phyloP scores from a whole-genome alignment of 2,329 filamentous ascomycete genomes.

The Claviceps fusiformis region DNA sequence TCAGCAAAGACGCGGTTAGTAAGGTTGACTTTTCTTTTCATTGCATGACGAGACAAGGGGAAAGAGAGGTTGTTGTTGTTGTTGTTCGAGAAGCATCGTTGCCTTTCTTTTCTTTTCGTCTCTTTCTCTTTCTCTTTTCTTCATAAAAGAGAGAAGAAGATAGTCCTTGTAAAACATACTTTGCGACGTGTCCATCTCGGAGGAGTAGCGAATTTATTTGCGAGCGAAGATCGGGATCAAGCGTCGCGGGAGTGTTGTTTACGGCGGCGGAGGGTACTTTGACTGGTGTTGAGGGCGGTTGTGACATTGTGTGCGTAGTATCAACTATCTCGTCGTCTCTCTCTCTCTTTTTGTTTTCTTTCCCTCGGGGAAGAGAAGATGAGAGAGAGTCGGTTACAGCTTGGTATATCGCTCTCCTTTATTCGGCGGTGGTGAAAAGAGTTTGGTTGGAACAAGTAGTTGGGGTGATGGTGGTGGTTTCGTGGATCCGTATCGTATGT shows the following conservation, averaged over 20 bases:
- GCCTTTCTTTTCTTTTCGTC: too few relatives aligned
- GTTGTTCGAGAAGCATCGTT: background rate
- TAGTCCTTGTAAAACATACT: constrained; percentile 26
- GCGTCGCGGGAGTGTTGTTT: constrained; percentile 43
- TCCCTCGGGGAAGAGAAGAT: background rate
- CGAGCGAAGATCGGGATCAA: constrained; percentile 48
- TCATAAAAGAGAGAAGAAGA: background rate
- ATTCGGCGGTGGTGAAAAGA: too few relatives aligned
- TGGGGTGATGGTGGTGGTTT: background rate
- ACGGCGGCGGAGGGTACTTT: constrained; percentile 47
- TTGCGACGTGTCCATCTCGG: constrained; percentile 43
- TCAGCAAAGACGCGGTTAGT: background rate
- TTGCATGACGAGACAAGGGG: background rate
- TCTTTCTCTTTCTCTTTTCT: background rate
- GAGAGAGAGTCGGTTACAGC: background rate
- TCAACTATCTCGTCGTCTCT: background rate
- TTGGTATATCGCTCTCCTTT: background rate
- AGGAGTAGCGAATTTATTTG: constrained; percentile 47
- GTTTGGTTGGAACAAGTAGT: background rate
- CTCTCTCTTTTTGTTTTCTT: background rate
- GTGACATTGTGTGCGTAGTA: constrained; percentile 23
- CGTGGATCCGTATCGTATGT: background rate
- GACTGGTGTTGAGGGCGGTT: constrained; percentile 39
- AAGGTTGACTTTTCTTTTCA: background rate
- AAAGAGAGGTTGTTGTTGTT: background rate